Evolutionary conservation across 306 rosid species (phyloP).

Genomic region (Hippophae rhamnoides): DNA sequence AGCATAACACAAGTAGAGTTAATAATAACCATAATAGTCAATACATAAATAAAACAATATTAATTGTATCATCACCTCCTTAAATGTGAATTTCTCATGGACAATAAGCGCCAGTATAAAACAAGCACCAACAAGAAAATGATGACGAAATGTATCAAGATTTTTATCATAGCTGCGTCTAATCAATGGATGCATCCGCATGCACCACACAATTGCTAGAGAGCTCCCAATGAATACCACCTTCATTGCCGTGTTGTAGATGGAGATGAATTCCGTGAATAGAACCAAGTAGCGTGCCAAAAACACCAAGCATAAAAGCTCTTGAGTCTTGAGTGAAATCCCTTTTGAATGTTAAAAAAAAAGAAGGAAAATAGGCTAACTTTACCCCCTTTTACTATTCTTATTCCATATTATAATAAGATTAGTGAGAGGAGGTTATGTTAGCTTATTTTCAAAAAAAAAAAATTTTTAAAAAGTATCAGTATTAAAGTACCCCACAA

Average conservation of each 20-base stretch:
- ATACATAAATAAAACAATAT: neutral
- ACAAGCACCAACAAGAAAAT: constrained; percentile 47
- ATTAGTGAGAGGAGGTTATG: no score
- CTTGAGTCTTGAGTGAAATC: constrained; percentile 92
- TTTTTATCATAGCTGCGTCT: constrained; percentile 60
- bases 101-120: constrained; percentile 56
- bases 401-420: no score
- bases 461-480: neutral
- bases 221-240: constrained; percentile 68
- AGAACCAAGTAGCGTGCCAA: constrained; percentile 81
- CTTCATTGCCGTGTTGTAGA: constrained; percentile 81
- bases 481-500: neutral
- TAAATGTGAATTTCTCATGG: constrained; percentile 63
- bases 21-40: no score
- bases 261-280: constrained; percentile 64
- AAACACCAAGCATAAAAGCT: constrained; percentile 71
- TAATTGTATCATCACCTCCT: constrained; percentile 39
- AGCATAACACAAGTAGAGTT: no score
- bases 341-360: constrained; percentile 25
- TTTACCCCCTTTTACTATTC: no score
- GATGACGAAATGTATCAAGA: constrained; percentile 77
- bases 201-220: constrained; percentile 69
- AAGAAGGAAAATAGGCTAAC: no score
- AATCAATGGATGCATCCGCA: constrained; percentile 57
- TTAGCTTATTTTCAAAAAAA: no score